phyloP scores from a whole-genome alignment of 2,329 filamentous ascomycete genomes.

The Penicillium sp. region DNA sequence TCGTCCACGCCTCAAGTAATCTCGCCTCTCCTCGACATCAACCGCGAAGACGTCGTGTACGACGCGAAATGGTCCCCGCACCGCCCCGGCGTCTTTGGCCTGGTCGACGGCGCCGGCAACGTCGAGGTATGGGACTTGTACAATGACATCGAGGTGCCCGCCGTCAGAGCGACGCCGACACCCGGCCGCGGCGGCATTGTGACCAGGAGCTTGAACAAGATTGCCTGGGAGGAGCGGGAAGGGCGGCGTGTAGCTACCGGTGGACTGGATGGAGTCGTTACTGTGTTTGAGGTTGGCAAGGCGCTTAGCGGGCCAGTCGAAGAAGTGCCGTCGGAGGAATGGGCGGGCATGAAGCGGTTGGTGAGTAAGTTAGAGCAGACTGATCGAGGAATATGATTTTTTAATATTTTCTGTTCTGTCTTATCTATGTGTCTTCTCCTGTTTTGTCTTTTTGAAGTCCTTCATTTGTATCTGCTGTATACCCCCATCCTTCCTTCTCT shows the following conservation, averaged over 20 bases:
- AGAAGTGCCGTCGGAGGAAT: conserved; percentile 78
- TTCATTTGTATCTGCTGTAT: conserved; percentile 6
- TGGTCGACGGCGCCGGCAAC: conserved; percentile 88
- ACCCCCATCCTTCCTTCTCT: neutral
- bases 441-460: neutral
- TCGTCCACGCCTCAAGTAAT: conserved; percentile 48
- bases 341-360: conserved; percentile 87
- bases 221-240: conserved; percentile 89
- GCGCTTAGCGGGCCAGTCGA: conserved; percentile 79
- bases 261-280: conserved; percentile 84
- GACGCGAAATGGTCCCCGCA: conserved; percentile 93
- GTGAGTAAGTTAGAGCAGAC: conserved; percentile 67
- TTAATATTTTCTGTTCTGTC: conserved; percentile 2
- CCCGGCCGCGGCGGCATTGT: conserved; percentile 60
- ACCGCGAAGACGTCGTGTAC: conserved; percentile 93
- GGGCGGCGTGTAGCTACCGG: conserved; percentile 84
- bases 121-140: conserved; percentile 95
- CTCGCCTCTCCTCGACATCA: conserved; percentile 78
- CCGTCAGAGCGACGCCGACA: conserved; percentile 73
- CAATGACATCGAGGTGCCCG: conserved; percentile 85
- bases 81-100: conserved; percentile 88
- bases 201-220: conserved; percentile 84
- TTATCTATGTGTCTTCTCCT: conserved; percentile 13
- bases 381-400: conserved; percentile 29
- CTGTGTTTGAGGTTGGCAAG: conserved; percentile 80